Evolutionary conservation across 1,284 basidiomycete genomes (phyloP), one percentile per base, ranked within the genome.

Genomic region (Coriolopsis trogii): DNA sequence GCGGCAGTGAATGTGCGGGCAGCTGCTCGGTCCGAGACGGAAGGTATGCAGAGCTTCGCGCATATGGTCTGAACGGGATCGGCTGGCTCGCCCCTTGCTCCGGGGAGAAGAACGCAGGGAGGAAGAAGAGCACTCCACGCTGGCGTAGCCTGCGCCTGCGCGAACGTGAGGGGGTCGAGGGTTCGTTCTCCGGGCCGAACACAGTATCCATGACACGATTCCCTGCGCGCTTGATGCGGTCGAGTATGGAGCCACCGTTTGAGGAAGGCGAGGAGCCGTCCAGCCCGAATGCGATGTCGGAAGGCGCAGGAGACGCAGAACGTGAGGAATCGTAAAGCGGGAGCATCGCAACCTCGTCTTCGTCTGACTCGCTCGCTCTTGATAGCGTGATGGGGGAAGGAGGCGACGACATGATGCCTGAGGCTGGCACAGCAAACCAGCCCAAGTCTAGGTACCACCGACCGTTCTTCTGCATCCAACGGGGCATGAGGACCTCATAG

Each of bases 401-500:
- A 4, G 80, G 71, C 12, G 75, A 76, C 6, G 78, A 76, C 6
- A 76, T 76, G 16, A 76, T 65, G 39, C 71, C 74, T 21, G 80
- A 79, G 25, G 76, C 70, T 38, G 76, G 74, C 42, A 80, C 71
- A 21, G 79, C 72, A 28, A 82, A 79, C 67, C 82, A 80, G 24
- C 84, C 82, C 47, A 89, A 72, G 63, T 89, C 84, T 41, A 90
- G 71, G 54, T 87, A 82, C 82, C 85, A 89, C 51, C 86, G 77
- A 7, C 85, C 85, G 53, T 85, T 81, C 44, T 81, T 81, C 57
- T 84, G 76, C 40, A 79, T 82, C 73, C 84, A 79, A 43, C 87
- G 82, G 5, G 89, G 89, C 52, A 90, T 76, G 39, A 89, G 70
- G 8, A 92, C 81, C 29, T 91, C 87, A 63, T 92, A 91, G 3